A percentile compares a stretch with the other conserved stretches of the same genome.
These are phyloP conservation scores for Tricholomella constricta DNA, from an alignment of 768 basidiomycete genomes.

Conservation along the genomic window DNA sequence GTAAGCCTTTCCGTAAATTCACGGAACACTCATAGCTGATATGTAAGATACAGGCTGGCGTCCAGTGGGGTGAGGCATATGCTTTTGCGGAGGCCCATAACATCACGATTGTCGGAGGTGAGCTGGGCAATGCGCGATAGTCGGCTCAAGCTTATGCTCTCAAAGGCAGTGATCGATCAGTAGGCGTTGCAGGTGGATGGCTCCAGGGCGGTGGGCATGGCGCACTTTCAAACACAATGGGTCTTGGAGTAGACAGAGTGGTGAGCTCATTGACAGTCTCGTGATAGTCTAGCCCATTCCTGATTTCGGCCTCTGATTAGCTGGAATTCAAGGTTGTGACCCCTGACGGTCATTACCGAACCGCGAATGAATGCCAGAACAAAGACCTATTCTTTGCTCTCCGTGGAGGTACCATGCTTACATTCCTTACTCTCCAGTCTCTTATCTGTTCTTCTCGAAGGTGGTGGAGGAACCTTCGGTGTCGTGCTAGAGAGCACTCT, in stretches of 20 bases:
- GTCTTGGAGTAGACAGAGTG: conserved; percentile 47
- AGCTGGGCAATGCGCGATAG: neutral
- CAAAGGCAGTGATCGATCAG: conserved; percentile 39
- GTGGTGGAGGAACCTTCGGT: conserved; percentile 50
- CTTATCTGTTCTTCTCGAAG: conserved; percentile 16
- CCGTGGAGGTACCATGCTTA: conserved; percentile 36
- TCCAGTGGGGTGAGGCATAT: conserved; percentile 46
- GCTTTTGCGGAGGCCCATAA: conserved; percentile 45
- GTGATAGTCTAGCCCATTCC: neutral
- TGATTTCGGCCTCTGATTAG: conserved; percentile 20
- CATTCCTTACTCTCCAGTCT: neutral
- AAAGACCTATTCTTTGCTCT: conserved; percentile 57
- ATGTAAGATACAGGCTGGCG: conserved; percentile 37
- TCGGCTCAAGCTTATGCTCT: neutral
- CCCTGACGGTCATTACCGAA: conserved; percentile 48
- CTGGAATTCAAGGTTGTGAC: conserved; percentile 56
- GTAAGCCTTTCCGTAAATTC: conserved; percentile 23
- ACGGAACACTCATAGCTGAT: neutral
- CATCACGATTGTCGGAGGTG: conserved; percentile 47
- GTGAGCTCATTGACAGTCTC: conserved; percentile 27
- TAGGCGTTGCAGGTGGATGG: conserved; percentile 46
- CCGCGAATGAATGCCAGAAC: conserved; percentile 51
- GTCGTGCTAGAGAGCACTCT: conserved; percentile 42
- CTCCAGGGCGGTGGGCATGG: conserved; percentile 49
- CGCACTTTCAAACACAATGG: conserved; percentile 44